Base-by-base conservation (phyloP, 257 asterid genomes). In the Fraxinus anomala region DNA sequence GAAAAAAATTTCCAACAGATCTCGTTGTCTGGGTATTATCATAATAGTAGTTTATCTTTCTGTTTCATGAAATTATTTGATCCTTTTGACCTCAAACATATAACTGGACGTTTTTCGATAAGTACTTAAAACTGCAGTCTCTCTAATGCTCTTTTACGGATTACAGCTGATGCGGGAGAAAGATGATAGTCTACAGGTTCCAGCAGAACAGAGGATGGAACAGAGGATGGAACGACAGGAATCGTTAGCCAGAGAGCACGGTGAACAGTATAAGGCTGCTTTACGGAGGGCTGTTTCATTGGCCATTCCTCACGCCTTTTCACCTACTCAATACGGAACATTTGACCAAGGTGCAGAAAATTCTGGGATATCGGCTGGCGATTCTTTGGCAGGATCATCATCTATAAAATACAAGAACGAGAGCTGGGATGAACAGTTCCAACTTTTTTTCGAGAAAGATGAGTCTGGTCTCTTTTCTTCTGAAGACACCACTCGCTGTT, bases 221-320 rank as follows among this genome's bases (percentile, higher is more conserved):
- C 98, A 93, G 72, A 89, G 86, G 85, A 91, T 91, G 98, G 92
- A 93, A 84, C 79, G 96, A 21, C 97, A 90, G 39, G 82, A 89
- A 80, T 85, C 97, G 0, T 59, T 94, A 39, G 87, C 80, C 54
- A 90, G 85, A 83, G 97, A 88, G 26, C 98, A 90, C 84, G 80
- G 77, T 5, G 84, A 87, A 63, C 94, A 94, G 85, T 75, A 90
- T 84, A 82, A 83, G 77, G 96, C 98, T 61, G 95, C 96, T 70
- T 80, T 92, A 56, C 86, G 82, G 9, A 86, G 97, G 84, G 98
- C 95, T 51, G 92, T 94, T 59, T 69, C 91, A 11, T 77, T 94
- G 80, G 89, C 83, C 21, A 90, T 94, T 44, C 98, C 96, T 3
- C 89, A 88, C 73, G 98, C 98, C 10, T 88, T 82, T 86, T 80